A percentile compares a stretch with the other conserved stretches of the same genome.
Evolutionary conservation across 164 flowering plant genomes (phyloP).

Genomic region (Amborella trichopoda): DNA sequence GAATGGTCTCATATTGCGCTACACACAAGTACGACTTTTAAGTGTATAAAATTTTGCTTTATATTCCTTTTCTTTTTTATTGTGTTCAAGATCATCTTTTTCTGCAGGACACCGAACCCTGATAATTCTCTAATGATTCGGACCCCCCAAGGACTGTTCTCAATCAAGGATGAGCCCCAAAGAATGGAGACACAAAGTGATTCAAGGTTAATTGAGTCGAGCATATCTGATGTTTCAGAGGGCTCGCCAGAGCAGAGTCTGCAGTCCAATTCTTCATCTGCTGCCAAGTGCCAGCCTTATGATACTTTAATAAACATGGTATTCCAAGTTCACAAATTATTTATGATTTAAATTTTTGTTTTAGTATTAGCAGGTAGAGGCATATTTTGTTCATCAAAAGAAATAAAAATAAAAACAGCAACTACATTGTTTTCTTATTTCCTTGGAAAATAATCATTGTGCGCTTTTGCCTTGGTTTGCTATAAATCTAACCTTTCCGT

Average conservation of each 20-base stretch:
- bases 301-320: conserved; percentile 49
- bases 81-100: conserved; percentile 2
- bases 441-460: no score
- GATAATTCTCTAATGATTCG: conserved; percentile 72
- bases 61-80: not conserved
- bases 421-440: no score
- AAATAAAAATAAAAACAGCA: no score
- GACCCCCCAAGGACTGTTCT: conserved; percentile 64
- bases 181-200: conserved; percentile 40
- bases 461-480: no score
- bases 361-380: no score
- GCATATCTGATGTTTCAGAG: conserved; percentile 23
- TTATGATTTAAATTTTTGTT: no score
- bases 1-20: conserved; percentile 88
- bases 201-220: conserved; percentile 59
- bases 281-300: conserved; percentile 73
- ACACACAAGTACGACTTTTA: conserved; percentile 69
- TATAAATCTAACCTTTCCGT: no score
- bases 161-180: conserved; percentile 55
- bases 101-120: conserved; percentile 79
- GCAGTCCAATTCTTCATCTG: conserved; percentile 48
- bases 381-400: no score
- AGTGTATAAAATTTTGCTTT: not conserved
- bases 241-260: conserved; percentile 22
- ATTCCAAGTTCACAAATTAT: no score